Evolutionary conservation across 2,329 filamentous ascomycete species (phyloP).

Genomic region (Gliomastix tumulicola): DNA sequence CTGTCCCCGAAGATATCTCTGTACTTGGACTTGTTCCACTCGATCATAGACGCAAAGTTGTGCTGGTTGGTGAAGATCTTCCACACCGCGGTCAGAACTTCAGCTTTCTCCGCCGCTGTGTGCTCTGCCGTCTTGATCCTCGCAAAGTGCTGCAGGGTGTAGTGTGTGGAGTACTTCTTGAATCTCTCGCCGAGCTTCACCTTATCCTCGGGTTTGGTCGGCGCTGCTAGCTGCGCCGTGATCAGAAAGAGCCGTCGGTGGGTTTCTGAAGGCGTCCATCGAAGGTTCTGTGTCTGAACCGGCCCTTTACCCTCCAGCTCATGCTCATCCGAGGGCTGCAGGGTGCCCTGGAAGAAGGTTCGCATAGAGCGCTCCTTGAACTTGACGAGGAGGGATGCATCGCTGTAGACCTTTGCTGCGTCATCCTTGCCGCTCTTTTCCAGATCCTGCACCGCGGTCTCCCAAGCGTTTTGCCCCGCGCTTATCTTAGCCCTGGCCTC

Average conservation of each 20-base stretch:
- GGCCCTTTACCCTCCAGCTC: too few relatives aligned
- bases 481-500: conserved; percentile 6
- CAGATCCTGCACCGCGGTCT: conserved; percentile 9
- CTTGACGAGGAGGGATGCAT: conserved; percentile 15
- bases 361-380: conserved; percentile 21
- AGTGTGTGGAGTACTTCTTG: conserved; percentile 7
- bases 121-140: conserved; percentile 9
- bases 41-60: conserved; percentile 7
- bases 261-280: conserved; percentile 12
- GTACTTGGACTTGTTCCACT: conserved; percentile 3
- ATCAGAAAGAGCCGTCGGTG: conserved; percentile 14
- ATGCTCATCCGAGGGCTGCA: too few relatives aligned
- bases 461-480: conserved; percentile 2
- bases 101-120: conserved; percentile 6
- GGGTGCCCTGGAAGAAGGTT: conserved; percentile 14
- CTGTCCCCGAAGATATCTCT: too few relatives aligned
- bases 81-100: conserved; percentile 13
- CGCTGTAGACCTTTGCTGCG: conserved; percentile 12
- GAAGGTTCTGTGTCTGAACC: too few relatives aligned
- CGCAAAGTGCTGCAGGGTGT: conserved; percentile 10
- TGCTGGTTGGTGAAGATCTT: conserved; percentile 9
- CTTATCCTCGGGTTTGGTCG: conserved; percentile 2
- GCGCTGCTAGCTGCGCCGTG: conserved; percentile 8
- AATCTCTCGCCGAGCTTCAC: background rate
- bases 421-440: conserved; percentile 7